phyloP scores from a whole-genome alignment of 2,329 filamentous ascomycete species.

The Penicillium hordei region DNA sequence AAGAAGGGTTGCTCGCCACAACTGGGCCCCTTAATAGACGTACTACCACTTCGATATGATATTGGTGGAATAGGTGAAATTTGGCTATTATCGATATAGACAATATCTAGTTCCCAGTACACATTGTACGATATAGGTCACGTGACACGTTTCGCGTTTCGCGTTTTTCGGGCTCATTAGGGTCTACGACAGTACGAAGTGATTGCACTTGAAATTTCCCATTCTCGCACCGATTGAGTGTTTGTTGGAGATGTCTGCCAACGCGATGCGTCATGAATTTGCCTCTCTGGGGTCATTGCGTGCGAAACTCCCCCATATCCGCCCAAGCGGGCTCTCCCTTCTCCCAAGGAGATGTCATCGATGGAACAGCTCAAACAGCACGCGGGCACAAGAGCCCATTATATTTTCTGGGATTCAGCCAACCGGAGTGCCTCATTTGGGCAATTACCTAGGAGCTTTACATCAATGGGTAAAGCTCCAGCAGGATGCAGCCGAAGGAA shows the following conservation, averaged over 20 bases:
- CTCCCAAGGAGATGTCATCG: conserved; percentile 14
- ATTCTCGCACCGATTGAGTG: neutral
- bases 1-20: neutral
- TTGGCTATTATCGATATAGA: neutral
- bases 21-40: neutral
- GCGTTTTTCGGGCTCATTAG: conserved; percentile 1
- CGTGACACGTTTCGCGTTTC: conserved; percentile 7
- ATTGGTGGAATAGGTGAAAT: neutral
- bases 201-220: neutral
- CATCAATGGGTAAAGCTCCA: conserved; percentile 84
- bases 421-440: conserved; percentile 88
- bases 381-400: conserved; percentile 40
- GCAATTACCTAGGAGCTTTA: conserved; percentile 91
- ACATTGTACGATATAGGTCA: conserved; percentile 4
- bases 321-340: conserved; percentile 1
- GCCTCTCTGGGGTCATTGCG: conserved; percentile 3
- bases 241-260: conserved; percentile 12
- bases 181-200: conserved; percentile 7
- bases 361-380: conserved; percentile 14
- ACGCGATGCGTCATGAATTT: neutral
- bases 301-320: conserved; percentile 1
- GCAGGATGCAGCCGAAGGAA: conserved; percentile 55
- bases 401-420: conserved; percentile 98
- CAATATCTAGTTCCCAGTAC: neutral
- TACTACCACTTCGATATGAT: neutral